phyloP scores from a whole-genome alignment of 176 grass and related monocot species.

The Pontederia paniculata region DNA sequence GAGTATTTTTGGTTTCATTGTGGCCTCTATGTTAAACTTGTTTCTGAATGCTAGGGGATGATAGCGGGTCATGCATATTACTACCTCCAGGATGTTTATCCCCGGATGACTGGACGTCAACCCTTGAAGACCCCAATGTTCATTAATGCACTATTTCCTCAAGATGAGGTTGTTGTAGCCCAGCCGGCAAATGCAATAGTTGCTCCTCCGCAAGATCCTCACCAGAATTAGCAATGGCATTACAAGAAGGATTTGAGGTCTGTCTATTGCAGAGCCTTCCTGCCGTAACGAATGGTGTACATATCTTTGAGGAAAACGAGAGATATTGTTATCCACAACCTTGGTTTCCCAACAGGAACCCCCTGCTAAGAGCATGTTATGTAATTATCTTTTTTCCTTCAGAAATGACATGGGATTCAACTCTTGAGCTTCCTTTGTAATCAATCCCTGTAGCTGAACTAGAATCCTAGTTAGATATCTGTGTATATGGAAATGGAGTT shows the following conservation, averaged over 20 bases:
- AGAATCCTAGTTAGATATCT: too few relatives aligned
- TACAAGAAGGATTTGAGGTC: background rate
- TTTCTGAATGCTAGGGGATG: constrained; percentile 48
- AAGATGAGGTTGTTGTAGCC: constrained; percentile 58
- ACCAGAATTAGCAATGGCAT: constrained; percentile 3
- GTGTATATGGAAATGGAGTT: too few relatives aligned
- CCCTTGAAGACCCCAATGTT: constrained; percentile 75
- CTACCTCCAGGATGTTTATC: constrained; percentile 90
- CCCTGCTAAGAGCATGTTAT: too few relatives aligned
- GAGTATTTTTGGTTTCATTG: background rate
- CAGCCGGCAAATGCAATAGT: constrained; percentile 27
- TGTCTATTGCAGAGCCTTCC: too few relatives aligned
- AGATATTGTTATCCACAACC: too few relatives aligned
- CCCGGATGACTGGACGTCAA: constrained; percentile 63
- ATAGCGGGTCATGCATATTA: constrained; percentile 96
- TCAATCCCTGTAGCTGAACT: too few relatives aligned
- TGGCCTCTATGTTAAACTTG: background rate
- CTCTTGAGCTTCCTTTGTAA: too few relatives aligned
- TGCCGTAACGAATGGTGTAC: too few relatives aligned
- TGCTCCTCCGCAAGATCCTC: constrained; percentile 11
- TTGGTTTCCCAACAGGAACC: too few relatives aligned
- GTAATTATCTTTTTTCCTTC: too few relatives aligned
- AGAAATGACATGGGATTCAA: too few relatives aligned
- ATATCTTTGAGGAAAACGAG: too few relatives aligned
- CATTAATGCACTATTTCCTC: constrained; percentile 81